phyloP scores from a whole-genome alignment of 805 yeast genomes.

The Ascoidea tarda region DNA sequence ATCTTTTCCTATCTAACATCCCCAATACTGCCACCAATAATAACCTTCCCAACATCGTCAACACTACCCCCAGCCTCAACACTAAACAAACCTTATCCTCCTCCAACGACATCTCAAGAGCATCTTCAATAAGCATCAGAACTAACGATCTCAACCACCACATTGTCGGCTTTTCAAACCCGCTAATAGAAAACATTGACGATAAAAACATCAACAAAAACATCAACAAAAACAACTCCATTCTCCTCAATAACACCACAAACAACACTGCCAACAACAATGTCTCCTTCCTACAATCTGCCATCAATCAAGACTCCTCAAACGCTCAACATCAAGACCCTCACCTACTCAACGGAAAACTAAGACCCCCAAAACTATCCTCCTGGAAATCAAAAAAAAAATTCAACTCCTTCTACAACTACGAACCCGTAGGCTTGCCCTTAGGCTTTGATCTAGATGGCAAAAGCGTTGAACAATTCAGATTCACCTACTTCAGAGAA shows the following conservation, averaged over 20 bases:
- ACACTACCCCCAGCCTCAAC: slow-evolving; percentile 1
- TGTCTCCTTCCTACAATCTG: background rate
- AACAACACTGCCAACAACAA: background rate
- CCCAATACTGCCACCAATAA: background rate
- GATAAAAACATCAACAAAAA: slow-evolving; percentile 7
- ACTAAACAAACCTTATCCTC: slow-evolving; percentile 8
- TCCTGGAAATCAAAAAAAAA: slow-evolving; percentile 44
- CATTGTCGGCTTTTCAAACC: slow-evolving; percentile 25
- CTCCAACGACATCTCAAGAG: slow-evolving; percentile 6
- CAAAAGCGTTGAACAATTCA: slow-evolving; percentile 30
- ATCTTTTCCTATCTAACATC: background rate
- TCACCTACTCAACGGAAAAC: slow-evolving; percentile 32
- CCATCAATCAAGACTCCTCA: slow-evolving; percentile 15
- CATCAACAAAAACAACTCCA: too few relatives aligned
- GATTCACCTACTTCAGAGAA: slow-evolving; percentile 89
- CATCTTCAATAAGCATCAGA: slow-evolving; percentile 21
- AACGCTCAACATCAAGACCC: slow-evolving; percentile 28
- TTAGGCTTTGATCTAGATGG: slow-evolving; percentile 3
- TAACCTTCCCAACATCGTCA: background rate
- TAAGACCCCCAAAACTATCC: slow-evolving; percentile 60
- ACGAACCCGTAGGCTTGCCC: slow-evolving; percentile 2
- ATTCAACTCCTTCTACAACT: slow-evolving; percentile 6
- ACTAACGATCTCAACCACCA: slow-evolving; percentile 9
- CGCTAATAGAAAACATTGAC: slow-evolving; percentile 28
- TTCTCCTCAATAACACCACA: background rate